Conservation (phyloP, 768 basidiomycete species). For the Auricularia auricula-judae region DNA sequence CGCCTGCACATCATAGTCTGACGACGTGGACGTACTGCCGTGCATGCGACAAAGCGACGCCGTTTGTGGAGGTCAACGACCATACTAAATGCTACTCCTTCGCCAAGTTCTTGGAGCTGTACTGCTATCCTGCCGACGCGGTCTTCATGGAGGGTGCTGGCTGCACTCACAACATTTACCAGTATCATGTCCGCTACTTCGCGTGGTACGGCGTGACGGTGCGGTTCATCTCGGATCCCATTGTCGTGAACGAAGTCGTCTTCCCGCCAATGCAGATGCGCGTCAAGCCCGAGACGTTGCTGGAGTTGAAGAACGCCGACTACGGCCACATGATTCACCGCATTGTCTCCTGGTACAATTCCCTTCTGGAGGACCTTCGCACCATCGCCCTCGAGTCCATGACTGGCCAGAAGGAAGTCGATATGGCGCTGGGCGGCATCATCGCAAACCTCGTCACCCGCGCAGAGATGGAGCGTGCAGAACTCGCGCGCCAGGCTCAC, state of each 20-base stretch:
- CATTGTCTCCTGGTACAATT: constrained; percentile 65
- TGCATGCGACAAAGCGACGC: constrained; percentile 65
- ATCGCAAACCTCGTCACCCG: constrained; percentile 57
- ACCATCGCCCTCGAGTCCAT: constrained; percentile 67
- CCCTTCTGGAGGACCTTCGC: constrained; percentile 63
- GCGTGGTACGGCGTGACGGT: constrained; percentile 74
- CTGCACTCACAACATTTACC: constrained; percentile 90
- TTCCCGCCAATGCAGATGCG: constrained; percentile 83
- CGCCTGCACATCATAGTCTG: constrained; percentile 60
- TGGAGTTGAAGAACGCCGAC: constrained; percentile 87
- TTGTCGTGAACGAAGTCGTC: constrained; percentile 75
- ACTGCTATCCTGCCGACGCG: constrained; percentile 88
- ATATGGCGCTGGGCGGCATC: constrained; percentile 48
- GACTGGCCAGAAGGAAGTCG: constrained; percentile 65
- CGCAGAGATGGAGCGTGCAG: constrained; percentile 58
- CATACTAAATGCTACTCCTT: constrained; percentile 93
- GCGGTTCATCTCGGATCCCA: constrained; percentile 76
- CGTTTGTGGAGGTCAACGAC: constrained; percentile 80
- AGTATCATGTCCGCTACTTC: constrained; percentile 88
- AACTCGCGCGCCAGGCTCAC: constrained; percentile 64
- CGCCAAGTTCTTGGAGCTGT: constrained; percentile 89
- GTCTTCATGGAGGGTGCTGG: constrained; percentile 77
- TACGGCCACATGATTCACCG: constrained; percentile 65
- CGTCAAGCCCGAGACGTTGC: constrained; percentile 75
- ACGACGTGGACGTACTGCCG: constrained; percentile 90